These are phyloP conservation scores for Torulaspora quercuum DNA, from an alignment of 805 yeast genomes.

Conservation along the genomic window DNA sequence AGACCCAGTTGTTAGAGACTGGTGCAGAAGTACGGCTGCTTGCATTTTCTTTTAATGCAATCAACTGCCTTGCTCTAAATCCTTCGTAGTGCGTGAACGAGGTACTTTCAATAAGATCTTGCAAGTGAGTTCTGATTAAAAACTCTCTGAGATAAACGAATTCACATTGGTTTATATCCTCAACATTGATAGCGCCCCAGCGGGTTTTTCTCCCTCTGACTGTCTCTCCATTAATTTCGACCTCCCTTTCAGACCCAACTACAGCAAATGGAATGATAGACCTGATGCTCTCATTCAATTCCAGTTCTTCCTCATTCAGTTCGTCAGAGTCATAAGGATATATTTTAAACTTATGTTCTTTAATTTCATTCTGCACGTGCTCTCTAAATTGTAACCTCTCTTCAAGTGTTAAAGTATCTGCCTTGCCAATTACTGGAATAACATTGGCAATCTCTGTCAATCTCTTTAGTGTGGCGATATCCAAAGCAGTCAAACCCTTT, in stretches of 20 bases:
- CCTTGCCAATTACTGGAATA: conserved; percentile 91
- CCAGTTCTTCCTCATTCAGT: conserved; percentile 66
- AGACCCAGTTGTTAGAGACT: conserved; percentile 27
- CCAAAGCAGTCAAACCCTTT: conserved; percentile 79
- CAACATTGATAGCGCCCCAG: conserved; percentile 93
- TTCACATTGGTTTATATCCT: conserved; percentile 93
- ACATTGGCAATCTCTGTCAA: conserved; percentile 88
- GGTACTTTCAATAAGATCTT: conserved; percentile 92
- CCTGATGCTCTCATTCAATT: conserved; percentile 69
- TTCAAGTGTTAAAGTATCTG: conserved; percentile 81
- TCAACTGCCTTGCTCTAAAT: conserved; percentile 89
- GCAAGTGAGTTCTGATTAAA: conserved; percentile 90
- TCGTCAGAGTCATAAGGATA: conserved; percentile 74
- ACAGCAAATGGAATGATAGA: conserved; percentile 88
- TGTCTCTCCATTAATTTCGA: conserved; percentile 69
- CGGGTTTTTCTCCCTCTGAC: conserved; percentile 89
- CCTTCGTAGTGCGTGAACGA: conserved; percentile 83
- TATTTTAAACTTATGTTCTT: conserved; percentile 64
- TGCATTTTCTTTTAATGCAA: conserved; percentile 91
- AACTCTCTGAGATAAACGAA: conserved; percentile 92
- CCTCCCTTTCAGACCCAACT: conserved; percentile 81
- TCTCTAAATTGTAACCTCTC: conserved; percentile 81
- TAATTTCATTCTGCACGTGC: conserved; percentile 71
- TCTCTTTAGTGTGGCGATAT: conserved; percentile 75
- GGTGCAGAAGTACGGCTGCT: conserved; percentile 39